Evolutionary conservation across 306 rosid genomes (phyloP).

Genomic region (Cotoneaster glaucophyllus): DNA sequence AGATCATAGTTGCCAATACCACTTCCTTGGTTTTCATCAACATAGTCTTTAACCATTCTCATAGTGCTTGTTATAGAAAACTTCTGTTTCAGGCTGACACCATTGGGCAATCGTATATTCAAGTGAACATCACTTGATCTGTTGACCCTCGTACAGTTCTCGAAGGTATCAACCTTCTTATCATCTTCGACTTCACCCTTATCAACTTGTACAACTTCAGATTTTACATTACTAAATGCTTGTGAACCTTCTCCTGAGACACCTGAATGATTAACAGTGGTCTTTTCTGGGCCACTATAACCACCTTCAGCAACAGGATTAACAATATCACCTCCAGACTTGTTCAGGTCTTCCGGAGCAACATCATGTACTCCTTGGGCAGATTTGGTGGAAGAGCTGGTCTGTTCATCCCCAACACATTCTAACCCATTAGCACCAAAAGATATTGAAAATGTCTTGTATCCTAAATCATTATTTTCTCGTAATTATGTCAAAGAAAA

Average conservation of each 20-base stretch:
- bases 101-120: slow-evolving; percentile 43
- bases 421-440: slow-evolving; percentile 7
- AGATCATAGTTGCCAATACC: slow-evolving; percentile 41
- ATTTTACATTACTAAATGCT: slow-evolving; percentile 15
- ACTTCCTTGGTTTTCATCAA: slow-evolving; percentile 28
- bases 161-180: slow-evolving; percentile 7
- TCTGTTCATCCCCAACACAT: slow-evolving; percentile 10
- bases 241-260: slow-evolving; percentile 21
- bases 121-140: slow-evolving; percentile 31
- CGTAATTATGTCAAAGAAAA: slow-evolving; percentile 3
- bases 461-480: slow-evolving; percentile 12
- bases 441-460: slow-evolving; percentile 6
- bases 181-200: slow-evolving; percentile 15
- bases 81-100: slow-evolving; percentile 37
- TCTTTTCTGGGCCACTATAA: slow-evolving; percentile 7
- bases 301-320: slow-evolving; percentile 4
- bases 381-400: slow-evolving; percentile 13
- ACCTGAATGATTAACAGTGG: slow-evolving; percentile 4
- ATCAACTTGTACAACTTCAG: slow-evolving; percentile 12
- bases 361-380: background rate
- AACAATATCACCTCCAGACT: background rate
- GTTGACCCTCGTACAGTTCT: background rate
- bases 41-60: slow-evolving; percentile 37
- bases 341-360: slow-evolving; percentile 4
- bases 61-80: slow-evolving; percentile 40